Evolutionary conservation across 805 yeast genomes (phyloP).

Genomic region (Ogataea salicorniae): DNA sequence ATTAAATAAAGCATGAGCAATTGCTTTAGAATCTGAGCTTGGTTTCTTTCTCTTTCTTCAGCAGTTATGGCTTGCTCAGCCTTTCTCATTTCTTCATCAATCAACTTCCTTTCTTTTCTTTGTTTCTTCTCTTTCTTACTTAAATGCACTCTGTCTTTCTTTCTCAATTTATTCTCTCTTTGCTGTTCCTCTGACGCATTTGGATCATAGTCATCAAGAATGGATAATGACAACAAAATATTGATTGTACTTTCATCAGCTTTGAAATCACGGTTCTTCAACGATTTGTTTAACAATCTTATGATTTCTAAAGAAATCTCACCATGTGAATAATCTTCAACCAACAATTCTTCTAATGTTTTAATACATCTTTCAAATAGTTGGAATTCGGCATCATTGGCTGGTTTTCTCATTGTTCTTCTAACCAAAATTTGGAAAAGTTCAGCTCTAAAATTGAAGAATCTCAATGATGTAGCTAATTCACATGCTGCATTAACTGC

Average conservation of each 20-base stretch:
- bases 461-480: constrained; percentile 58
- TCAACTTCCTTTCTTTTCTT: constrained; percentile 77
- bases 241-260: constrained; percentile 82
- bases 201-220: constrained; percentile 71
- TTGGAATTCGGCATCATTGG: constrained; percentile 39
- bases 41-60: constrained; percentile 81
- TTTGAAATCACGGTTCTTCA: constrained; percentile 67
- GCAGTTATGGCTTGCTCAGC: constrained; percentile 87
- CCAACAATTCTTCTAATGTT: constrained; percentile 62
- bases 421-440: constrained; percentile 62
- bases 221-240: constrained; percentile 60
- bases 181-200: constrained; percentile 44
- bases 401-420: constrained; percentile 58
- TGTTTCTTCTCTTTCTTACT: constrained; percentile 87
- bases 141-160: constrained; percentile 85
- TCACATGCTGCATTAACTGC: constrained; percentile 81
- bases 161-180: constrained; percentile 50
- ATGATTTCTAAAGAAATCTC: constrained; percentile 72
- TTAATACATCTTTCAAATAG: constrained; percentile 56
- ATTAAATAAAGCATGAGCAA: constrained; percentile 72
- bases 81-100: constrained; percentile 80
- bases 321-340: constrained; percentile 76
- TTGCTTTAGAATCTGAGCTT: constrained; percentile 74
- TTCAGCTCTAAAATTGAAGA: constrained; percentile 80
- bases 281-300: constrained; percentile 59